Evolutionary conservation across 129 eudicot species (phyloP).

Genomic region (Sambucus nigra): DNA sequence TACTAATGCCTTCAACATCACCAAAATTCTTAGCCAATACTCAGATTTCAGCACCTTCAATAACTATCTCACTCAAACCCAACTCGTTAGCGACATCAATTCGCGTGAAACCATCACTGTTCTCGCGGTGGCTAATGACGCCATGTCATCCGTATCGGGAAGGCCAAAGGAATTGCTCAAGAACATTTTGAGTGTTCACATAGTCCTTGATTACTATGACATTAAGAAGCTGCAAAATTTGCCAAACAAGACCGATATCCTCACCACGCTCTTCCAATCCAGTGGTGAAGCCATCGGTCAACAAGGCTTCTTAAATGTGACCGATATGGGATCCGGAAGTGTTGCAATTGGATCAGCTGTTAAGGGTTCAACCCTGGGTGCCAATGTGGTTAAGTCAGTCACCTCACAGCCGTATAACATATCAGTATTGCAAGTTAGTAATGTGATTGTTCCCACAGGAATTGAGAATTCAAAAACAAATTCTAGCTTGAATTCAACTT

Average conservation of each 20-base stretch:
- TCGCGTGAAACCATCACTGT: conserved; percentile 26
- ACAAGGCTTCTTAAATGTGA: conserved; percentile 26
- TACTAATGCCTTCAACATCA: conserved; percentile 39
- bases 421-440: conserved; percentile 41
- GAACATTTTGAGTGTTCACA: conserved; percentile 25
- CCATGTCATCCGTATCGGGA: not conserved
- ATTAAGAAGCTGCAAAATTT: conserved; percentile 24
- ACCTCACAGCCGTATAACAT: conserved; percentile 34
- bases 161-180: conserved; percentile 13
- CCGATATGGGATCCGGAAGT: conserved; percentile 36
- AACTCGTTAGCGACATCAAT: conserved; percentile 23
- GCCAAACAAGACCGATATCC: conserved; percentile 6
- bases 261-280: conserved; percentile 28
- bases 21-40: conserved; percentile 37
- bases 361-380: conserved; percentile 11
- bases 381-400: conserved; percentile 37
- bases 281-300: conserved; percentile 21
- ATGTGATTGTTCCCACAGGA: conserved; percentile 28
- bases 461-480: conserved; percentile 15
- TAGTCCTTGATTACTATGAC: conserved; percentile 22
- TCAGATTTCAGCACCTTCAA: conserved; percentile 29
- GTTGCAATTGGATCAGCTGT: conserved; percentile 37
- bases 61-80: conserved; percentile 22
- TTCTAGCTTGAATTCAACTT: conserved; percentile 5
- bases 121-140: conserved; percentile 18